phyloP scores from a whole-genome alignment of 345 rosid genomes.

The Nephelium lappaceum region DNA sequence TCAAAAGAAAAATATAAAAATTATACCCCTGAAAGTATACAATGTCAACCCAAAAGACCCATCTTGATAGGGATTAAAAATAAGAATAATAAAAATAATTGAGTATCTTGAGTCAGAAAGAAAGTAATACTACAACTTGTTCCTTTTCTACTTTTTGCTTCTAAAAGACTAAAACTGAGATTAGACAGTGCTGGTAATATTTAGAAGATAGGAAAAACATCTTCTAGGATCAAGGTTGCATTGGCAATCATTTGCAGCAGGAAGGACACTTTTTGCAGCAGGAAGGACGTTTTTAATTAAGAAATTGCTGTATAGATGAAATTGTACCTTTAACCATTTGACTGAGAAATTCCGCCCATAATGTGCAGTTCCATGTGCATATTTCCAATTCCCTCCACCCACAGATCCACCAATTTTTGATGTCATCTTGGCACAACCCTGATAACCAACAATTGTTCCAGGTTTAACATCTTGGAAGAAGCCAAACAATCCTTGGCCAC shows the following conservation, averaged over 20 bases:
- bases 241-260: background rate
- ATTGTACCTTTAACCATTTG: slow-evolving; percentile 91
- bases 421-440: slow-evolving; percentile 99
- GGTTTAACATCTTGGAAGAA: slow-evolving; percentile 18
- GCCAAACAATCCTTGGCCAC: background rate
- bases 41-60: background rate
- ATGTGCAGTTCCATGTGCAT: slow-evolving; percentile 98
- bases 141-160: background rate
- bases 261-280: background rate
- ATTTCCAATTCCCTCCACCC: slow-evolving; percentile 97
- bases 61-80: too few species aligned
- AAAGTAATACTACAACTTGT: background rate
- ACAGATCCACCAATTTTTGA: slow-evolving; percentile 89
- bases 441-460: slow-evolving; percentile 23
- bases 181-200: background rate
- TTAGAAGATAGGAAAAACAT: background rate
- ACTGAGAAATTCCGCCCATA: slow-evolving; percentile 98
- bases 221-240: background rate
- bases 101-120: background rate
- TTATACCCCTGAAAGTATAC: background rate
- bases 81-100: too few species aligned
- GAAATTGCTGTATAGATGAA: background rate
- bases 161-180: background rate
- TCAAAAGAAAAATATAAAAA: too few species aligned
- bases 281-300: slow-evolving; percentile 16